Evolutionary conservation across 495 filamentous ascomycete species (phyloP), one percentile per base, ranked within the genome.

Genomic region (Tuber aestivum): DNA sequence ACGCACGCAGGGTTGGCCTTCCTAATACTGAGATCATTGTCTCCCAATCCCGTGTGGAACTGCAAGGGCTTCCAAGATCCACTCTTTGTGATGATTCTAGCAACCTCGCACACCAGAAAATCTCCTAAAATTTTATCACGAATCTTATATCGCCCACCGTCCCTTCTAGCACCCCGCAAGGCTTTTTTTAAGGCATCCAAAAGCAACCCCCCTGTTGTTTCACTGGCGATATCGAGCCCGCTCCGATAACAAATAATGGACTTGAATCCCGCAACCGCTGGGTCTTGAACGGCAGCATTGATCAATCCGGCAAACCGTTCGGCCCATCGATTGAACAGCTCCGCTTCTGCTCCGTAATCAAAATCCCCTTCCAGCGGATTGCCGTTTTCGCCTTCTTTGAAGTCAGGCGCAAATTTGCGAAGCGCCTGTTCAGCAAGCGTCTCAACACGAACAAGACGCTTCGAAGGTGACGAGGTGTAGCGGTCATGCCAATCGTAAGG

Each of bases 1-100:
- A 75, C 69, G 41, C 68, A 82, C 50, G 93, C 89, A 12, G 94
- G 94, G 73, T 93, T 94, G 0, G 93, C 88, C 71, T 86, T 87
- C 0, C 88, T 80, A 12, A 97, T 86, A 8, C 86, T 88, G 72
- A 97, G 91, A 83, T 96, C 93, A 77, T 91, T 93, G 79, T 97
- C 93, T 0, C 94, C 94, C 1, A 97, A 86, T 0, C 94, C 94
- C 0, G 93, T 95, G 79, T 97, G 93, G 75, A 97, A 92, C 80
- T 97, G 94, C 41, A 97, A 82, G 1, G 94, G 93, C 80, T 95
- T 95, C 75, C 81, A 82, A 40, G 74, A 78, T 76, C 38, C 69
- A 38, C 78, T 83, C 65, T 86, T 84, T 12, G 84, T 83, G 48
- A 92, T 87, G 20, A 89, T 74, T 44, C 83, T 79, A 9, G 86